Evolutionary conservation across 441 rosid genomes (phyloP).

Genomic region (Adansonia grandidieri): DNA sequence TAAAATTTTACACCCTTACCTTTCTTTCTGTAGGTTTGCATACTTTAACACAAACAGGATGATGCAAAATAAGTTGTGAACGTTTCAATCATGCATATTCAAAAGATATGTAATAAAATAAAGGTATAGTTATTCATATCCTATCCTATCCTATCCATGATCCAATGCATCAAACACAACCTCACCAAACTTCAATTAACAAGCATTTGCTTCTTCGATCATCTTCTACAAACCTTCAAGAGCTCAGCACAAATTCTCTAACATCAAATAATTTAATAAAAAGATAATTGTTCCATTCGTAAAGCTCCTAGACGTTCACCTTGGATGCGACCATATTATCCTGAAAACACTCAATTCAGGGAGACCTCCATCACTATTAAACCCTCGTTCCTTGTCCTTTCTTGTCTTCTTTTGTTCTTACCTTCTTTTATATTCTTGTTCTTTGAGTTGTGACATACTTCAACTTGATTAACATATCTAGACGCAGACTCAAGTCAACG

Average conservation of each 20-base stretch:
- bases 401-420: background rate
- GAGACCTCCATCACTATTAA: too few relatives aligned
- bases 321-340: background rate
- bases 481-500: constrained; percentile 14
- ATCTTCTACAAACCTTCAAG: constrained; percentile 3
- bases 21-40: background rate
- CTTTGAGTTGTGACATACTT: background rate
- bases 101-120: constrained; percentile 5
- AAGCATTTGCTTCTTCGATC: constrained; percentile 8
- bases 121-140: background rate
- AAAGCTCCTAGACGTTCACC: background rate
- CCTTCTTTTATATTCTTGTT: background rate
- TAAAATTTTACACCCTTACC: background rate
- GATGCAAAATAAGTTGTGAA: background rate
- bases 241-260: background rate
- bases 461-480: constrained; percentile 17
- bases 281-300: background rate
- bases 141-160: background rate
- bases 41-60: constrained; percentile 6
- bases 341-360: background rate
- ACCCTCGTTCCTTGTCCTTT: background rate
- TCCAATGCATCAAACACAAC: constrained; percentile 6
- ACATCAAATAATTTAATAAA: background rate
- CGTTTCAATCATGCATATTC: background rate
- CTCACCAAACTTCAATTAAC: background rate